These are phyloP conservation scores for Leccinum obscurum DNA, from an alignment of 768 basidiomycete genomes.

Conservation along the genomic window DNA sequence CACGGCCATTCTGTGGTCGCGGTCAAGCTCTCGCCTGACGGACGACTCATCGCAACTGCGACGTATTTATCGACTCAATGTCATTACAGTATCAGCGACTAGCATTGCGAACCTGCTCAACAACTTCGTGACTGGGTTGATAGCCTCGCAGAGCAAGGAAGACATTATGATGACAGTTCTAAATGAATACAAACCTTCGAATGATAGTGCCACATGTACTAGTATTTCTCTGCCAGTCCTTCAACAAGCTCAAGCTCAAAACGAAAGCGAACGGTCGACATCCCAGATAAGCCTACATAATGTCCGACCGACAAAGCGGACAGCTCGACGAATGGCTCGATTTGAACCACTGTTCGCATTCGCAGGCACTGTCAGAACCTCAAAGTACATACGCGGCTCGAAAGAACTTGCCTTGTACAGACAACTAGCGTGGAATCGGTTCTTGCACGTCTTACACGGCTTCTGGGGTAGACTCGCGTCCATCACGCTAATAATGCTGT, in stretches of 20 bases:
- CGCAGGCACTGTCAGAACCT: neutral
- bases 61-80: too few species aligned
- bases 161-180: neutral
- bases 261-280: neutral
- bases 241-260: neutral
- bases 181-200: conserved; percentile 5
- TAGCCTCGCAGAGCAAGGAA: neutral
- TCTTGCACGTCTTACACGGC: conserved; percentile 92
- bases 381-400: neutral
- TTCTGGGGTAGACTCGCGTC: conserved; percentile 88
- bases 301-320: conserved; percentile 86
- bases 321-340: conserved; percentile 88
- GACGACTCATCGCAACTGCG: too few species aligned
- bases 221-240: neutral
- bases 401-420: conserved; percentile 70
- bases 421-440: conserved; percentile 90
- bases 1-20: too few species aligned
- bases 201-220: neutral
- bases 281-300: conserved; percentile 43
- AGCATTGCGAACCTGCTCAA: conserved; percentile 10
- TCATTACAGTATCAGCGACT: conserved; percentile 42
- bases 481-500: conserved; percentile 85
- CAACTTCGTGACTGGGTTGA: neutral
- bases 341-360: conserved; percentile 74
- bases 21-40: too few species aligned